Base-by-base conservation (phyloP, 2,329 filamentous ascomycete genomes). In the Venturia nashicola region DNA sequence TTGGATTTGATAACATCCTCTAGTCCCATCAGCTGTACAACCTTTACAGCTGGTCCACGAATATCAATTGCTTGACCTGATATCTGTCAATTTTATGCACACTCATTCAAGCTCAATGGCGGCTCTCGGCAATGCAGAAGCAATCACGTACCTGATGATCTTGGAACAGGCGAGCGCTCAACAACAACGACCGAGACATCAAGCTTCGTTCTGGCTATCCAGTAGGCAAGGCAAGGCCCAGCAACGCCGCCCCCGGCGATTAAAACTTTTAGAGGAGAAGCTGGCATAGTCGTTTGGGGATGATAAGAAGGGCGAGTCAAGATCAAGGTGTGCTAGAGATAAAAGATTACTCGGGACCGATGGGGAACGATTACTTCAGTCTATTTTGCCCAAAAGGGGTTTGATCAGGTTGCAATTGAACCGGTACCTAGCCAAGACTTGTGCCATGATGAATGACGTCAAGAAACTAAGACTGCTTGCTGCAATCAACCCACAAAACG, bases 61-160 rank as follows among this genome's bases (percentile, higher is more conserved):
- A 86, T 72, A 68, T 86, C 83, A 36, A 86, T 71, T 60, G 83
- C 81, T 3, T 79, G 77, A 0, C 83, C 83, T 0, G 20, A 27
- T 27, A 12, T 14, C 4, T 27, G 12, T 51, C 8, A 51, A 51
- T 3, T 23, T 23, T 23, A 9, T 51, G 5, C 7, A 20, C 0
- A 9, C 0, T 12, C 46, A 4, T 27, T 27, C 20, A 5, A 23
- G 9, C 5, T 16, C 20, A 51, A 16, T 2, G 44, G 7, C 18
- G n/a, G 44, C 8, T 20, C n/a, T 20, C 3, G 8, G 8, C 44
- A 44, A n/a, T 7, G 6, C 44, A n/a, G n/a, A 48, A 48, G 6
- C 5, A 20, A 20, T 20, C 20, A 23, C 20, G 46, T 51, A 51
- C 46, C 46, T 51, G 74, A 74, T 1, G 75, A 71, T 1, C 82